A percentile compares a stretch with the other conserved stretches of the same genome.
These are phyloP conservation scores for Cladophialophora exuberans DNA, from an alignment of 2,329 filamentous ascomycete genomes.

Conservation along the genomic window DNA sequence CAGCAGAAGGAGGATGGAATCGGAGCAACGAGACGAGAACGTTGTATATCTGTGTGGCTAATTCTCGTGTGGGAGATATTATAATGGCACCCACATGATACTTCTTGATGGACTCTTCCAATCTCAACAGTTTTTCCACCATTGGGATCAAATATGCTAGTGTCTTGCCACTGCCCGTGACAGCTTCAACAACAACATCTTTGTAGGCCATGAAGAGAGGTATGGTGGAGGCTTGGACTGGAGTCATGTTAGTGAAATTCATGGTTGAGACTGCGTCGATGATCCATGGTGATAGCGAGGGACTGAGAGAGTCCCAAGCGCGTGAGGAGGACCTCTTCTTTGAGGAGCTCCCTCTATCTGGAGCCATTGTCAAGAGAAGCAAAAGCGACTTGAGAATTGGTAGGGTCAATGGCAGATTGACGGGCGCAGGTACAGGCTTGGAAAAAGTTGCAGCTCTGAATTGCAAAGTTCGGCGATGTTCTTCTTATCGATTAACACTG, in stretches of 20 bases:
- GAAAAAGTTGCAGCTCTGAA: too few relatives aligned
- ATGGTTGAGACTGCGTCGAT: conserved; percentile 80
- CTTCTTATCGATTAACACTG: too few relatives aligned
- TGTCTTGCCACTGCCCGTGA: conserved; percentile 90
- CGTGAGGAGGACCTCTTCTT: conserved; percentile 54
- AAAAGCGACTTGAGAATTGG: too few relatives aligned
- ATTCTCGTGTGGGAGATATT: conserved; percentile 87
- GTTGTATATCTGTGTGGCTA: conserved; percentile 86
- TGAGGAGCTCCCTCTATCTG: conserved; percentile 45
- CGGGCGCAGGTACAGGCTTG: too few relatives aligned
- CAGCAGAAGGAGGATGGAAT: conserved; percentile 79
- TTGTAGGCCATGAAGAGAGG: conserved; percentile 88
- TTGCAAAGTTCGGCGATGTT: too few relatives aligned
- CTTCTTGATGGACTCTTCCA: conserved; percentile 81
- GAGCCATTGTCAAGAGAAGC: conserved; percentile 27
- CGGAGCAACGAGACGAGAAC: conserved; percentile 76
- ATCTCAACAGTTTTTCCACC: conserved; percentile 76
- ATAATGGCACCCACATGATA: conserved; percentile 90
- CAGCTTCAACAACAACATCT: conserved; percentile 90
- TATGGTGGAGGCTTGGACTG: conserved; percentile 90
- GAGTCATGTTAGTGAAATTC: conserved; percentile 86
- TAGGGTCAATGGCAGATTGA: too few relatives aligned
- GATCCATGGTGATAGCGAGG: conserved; percentile 78
- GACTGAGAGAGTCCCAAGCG: conserved; percentile 71
- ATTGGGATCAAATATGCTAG: conserved; percentile 83